Conservation (phyloP, 2,329 filamentous ascomycete species). For the Tolypocladium nubicola region DNA sequence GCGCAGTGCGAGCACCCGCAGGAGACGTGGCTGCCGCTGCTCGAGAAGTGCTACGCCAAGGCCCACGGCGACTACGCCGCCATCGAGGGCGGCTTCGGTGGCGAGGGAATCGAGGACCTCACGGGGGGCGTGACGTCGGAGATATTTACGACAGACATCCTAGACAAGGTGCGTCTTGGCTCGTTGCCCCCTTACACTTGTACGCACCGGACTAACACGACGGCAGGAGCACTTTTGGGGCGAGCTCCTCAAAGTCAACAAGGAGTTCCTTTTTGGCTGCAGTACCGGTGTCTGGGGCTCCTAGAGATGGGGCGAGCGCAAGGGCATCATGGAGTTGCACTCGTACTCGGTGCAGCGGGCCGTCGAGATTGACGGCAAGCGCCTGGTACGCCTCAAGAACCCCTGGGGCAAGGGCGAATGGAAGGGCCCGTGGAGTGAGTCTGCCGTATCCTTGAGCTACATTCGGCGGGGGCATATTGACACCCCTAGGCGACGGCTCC, state of each 20-base stretch:
- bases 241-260: slow-evolving; percentile 66
- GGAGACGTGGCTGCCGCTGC: slow-evolving; percentile 69
- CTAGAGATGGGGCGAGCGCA: slow-evolving; percentile 26
- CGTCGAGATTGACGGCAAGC: slow-evolving; percentile 43
- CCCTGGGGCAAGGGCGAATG: slow-evolving; percentile 77
- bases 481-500: slow-evolving; percentile 51
- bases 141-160: slow-evolving; percentile 55
- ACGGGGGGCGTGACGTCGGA: slow-evolving; percentile 58
- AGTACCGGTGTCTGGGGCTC: slow-evolving; percentile 32
- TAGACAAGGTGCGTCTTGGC: slow-evolving; percentile 51
- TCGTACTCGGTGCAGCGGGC: slow-evolving; percentile 53
- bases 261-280: slow-evolving; percentile 62
- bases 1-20: slow-evolving; percentile 64
- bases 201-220: not conserved
- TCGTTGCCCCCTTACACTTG: too few relatives aligned
- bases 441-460: not conserved
- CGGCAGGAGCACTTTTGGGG: slow-evolving; percentile 53
- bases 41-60: slow-evolving; percentile 75
- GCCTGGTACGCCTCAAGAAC: slow-evolving; percentile 58
- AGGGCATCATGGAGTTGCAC: slow-evolving; percentile 48
- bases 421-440: slow-evolving; percentile 62
- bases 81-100: slow-evolving; percentile 60
- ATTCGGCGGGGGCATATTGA: slow-evolving; percentile 6
- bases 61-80: slow-evolving; percentile 69
- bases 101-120: slow-evolving; percentile 49